A percentile compares a stretch with the other conserved stretches of the same genome.
phyloP scores from a whole-genome alignment of 2,329 filamentous ascomycete species.

The Colletotrichum tamarilloi region DNA sequence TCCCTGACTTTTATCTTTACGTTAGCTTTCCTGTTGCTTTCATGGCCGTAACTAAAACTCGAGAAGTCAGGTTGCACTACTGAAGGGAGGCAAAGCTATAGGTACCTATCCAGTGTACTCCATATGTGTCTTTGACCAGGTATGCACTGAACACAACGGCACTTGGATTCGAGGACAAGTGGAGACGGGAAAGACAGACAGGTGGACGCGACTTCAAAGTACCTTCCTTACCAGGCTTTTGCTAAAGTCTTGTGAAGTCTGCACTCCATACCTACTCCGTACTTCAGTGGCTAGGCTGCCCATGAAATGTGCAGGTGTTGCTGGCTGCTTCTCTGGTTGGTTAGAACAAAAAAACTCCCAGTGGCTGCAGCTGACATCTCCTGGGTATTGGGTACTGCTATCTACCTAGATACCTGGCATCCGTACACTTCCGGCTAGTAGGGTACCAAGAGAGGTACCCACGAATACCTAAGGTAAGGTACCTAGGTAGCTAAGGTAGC shows the following conservation, averaged over 20 bases:
- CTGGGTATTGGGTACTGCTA: not conserved
- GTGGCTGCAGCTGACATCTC: not conserved
- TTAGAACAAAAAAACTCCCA: not conserved
- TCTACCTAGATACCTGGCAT: not conserved
- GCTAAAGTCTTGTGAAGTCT: too few relatives aligned
- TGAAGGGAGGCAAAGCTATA: not conserved
- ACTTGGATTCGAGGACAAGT: not conserved
- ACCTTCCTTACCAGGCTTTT: not conserved
- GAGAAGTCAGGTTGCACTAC: not conserved
- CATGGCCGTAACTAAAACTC: not conserved
- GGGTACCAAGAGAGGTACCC: too few relatives aligned
- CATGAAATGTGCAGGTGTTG: slow-evolving; percentile 23
- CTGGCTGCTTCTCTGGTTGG: slow-evolving; percentile 24
- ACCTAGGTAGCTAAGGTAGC: too few relatives aligned
- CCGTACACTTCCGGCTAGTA: not conserved
- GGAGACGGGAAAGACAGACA: not conserved
- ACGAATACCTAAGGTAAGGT: too few relatives aligned
- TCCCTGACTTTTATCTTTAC: too few relatives aligned
- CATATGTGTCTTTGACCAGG: not conserved
- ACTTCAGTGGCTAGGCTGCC: not conserved
- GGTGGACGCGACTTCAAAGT: not conserved
- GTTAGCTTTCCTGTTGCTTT: not conserved
- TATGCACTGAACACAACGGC: not conserved
- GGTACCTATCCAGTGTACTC: too few relatives aligned
- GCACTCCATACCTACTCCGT: not conserved